Percentiles rank a stretch among this genome's conserved stretches.
Evolutionary conservation across 352 stramenopile species (phyloP).

Genomic region (Hyaloperonospora arabidopsidis): DNA sequence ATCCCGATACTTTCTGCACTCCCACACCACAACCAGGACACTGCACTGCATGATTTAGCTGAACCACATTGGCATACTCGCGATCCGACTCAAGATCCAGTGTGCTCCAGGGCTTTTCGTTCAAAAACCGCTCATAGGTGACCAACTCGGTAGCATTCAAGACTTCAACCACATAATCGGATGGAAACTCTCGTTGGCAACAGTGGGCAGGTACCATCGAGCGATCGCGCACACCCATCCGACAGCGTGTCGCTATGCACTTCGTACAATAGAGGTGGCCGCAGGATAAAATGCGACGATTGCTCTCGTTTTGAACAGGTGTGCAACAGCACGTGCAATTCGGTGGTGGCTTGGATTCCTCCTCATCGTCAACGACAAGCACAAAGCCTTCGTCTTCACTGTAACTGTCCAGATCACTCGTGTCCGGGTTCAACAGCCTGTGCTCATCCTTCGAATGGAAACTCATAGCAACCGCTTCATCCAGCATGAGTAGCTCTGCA

Average conservation of each 20-base stretch:
- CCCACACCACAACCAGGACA: slow-evolving; percentile 65
- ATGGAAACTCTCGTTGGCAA: slow-evolving; percentile 61
- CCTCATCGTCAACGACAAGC: slow-evolving; percentile 12
- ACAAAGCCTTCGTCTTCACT: slow-evolving; percentile 17
- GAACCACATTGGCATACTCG: slow-evolving; percentile 46
- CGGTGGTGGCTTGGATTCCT: slow-evolving; percentile 33
- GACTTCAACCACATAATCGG: slow-evolving; percentile 48
- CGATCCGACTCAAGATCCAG: slow-evolving; percentile 48
- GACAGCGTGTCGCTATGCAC: slow-evolving; percentile 46
- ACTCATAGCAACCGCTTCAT: slow-evolving; percentile 41
- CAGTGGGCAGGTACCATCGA: slow-evolving; percentile 56
- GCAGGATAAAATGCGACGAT: slow-evolving; percentile 36
- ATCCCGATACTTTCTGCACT: slow-evolving; percentile 44
- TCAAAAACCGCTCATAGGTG: slow-evolving; percentile 48
- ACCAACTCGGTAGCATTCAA: slow-evolving; percentile 24
- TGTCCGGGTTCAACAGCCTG: slow-evolving; percentile 21
- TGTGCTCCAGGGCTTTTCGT: slow-evolving; percentile 40
- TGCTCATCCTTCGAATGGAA: slow-evolving; percentile 35
- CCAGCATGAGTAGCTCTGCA: slow-evolving; percentile 28
- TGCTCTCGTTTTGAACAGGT: slow-evolving; percentile 10
- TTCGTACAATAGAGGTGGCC: slow-evolving; percentile 54
- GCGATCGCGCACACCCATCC: slow-evolving; percentile 47
- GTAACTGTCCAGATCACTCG: slow-evolving; percentile 7
- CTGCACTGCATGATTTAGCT: slow-evolving; percentile 32
- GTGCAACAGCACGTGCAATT: slow-evolving; percentile 35